phyloP scores from a whole-genome alignment of 2,329 filamentous ascomycete genomes.

The Pyrenophora graminea region DNA sequence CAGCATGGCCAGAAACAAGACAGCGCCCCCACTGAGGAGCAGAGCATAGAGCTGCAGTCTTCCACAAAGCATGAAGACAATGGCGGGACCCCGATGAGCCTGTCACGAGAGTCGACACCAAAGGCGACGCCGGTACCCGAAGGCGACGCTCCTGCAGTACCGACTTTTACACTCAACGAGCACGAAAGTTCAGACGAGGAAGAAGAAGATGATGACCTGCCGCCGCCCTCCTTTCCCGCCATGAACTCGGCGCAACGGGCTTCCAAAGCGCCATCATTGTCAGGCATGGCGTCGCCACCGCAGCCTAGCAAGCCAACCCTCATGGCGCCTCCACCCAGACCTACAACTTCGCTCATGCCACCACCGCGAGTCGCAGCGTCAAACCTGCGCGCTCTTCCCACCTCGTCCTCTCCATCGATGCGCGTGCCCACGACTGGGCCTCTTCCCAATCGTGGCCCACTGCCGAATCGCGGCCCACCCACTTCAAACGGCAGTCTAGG shows the following conservation, averaged over 20 bases:
- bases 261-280: conserved; percentile 25
- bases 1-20: conserved; percentile 17
- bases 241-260: conserved; percentile 53
- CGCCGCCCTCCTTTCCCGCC: conserved; percentile 51
- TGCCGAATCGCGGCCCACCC: conserved; percentile 48
- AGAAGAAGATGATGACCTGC: conserved; percentile 43
- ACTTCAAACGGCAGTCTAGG: conserved; percentile 49
- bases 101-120: conserved; percentile 40
- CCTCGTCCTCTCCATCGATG: conserved; percentile 33
- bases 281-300: conserved; percentile 11
- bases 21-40: conserved; percentile 18
- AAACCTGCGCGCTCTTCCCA: conserved; percentile 40
- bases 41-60: conserved; percentile 19
- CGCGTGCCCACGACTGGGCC: conserved; percentile 54
- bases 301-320: conserved; percentile 21
- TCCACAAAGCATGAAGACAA: conserved; percentile 7
- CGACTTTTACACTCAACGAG: conserved; percentile 45
- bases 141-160: conserved; percentile 28
- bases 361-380: conserved; percentile 45
- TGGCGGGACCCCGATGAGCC: neutral
- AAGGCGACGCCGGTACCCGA: conserved; percentile 30
- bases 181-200: conserved; percentile 37
- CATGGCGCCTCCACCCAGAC: conserved; percentile 45
- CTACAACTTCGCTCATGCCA: conserved; percentile 39
- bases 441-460: conserved; percentile 52